Percentiles rank a stretch among this genome's conserved stretches.
phyloP scores from a whole-genome alignment of 768 basidiomycete species.

The Amanita pallidorosea region DNA sequence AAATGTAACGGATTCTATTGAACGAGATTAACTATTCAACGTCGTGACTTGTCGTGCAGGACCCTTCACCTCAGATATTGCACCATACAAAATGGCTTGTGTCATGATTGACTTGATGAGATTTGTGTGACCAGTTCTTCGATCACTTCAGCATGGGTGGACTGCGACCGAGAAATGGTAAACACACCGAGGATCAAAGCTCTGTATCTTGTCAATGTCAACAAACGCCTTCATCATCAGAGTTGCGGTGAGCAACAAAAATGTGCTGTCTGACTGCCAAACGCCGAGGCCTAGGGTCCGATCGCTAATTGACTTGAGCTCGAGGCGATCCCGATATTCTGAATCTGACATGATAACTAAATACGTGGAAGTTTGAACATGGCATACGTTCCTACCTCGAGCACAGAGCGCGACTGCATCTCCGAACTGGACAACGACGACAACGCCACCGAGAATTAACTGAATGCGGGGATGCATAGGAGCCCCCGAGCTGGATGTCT shows the following conservation, averaged over 20 bases:
- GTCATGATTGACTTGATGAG: slow-evolving; percentile 74
- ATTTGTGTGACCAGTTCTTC: slow-evolving; percentile 50
- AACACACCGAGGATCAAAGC: slow-evolving; percentile 55
- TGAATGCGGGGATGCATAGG: slow-evolving; percentile 65
- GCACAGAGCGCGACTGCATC: slow-evolving; percentile 68
- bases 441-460: slow-evolving; percentile 44
- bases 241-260: slow-evolving; percentile 56
- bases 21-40: neutral
- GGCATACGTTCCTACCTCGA: slow-evolving; percentile 29
- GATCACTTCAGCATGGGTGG: neutral
- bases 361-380: neutral
- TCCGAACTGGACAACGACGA: slow-evolving; percentile 60
- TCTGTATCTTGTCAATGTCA: slow-evolving; percentile 48
- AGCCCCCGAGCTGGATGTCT: slow-evolving; percentile 60
- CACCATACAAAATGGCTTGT: slow-evolving; percentile 73
- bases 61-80: slow-evolving; percentile 43
- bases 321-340: slow-evolving; percentile 60
- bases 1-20: slow-evolving; percentile 67
- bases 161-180: neutral
- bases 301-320: slow-evolving; percentile 56
- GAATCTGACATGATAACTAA: slow-evolving; percentile 33
- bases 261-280: slow-evolving; percentile 32
- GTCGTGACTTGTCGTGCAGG: neutral
- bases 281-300: slow-evolving; percentile 64
- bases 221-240: slow-evolving; percentile 59